Percentiles rank a stretch among this genome's conserved stretches.
Conservation (phyloP, 768 basidiomycete species). For the Russula compacta region DNA sequence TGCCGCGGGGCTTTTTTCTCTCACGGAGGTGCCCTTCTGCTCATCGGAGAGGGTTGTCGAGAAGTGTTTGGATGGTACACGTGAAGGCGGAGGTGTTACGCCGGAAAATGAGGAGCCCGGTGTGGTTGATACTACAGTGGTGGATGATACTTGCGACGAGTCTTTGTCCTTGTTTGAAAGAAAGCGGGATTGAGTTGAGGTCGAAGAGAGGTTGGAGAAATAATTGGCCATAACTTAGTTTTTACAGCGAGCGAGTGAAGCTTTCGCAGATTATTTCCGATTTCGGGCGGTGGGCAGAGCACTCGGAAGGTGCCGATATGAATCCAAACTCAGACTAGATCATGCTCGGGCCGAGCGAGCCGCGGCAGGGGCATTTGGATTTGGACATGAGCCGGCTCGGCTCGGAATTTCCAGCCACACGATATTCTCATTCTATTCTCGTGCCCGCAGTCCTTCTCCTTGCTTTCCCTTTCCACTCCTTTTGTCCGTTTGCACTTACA, state of each 20-base stretch:
- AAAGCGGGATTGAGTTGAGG: slow-evolving; percentile 56
- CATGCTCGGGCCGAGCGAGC: too few relatives aligned
- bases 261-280: too few relatives aligned
- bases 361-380: too few relatives aligned
- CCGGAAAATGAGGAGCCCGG: slow-evolving; percentile 8
- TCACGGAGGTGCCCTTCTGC: slow-evolving; percentile 33
- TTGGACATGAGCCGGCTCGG: too few relatives aligned
- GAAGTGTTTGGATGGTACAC: slow-evolving; percentile 64
- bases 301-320: too few relatives aligned
- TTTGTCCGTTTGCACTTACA: not conserved
- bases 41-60: slow-evolving; percentile 47
- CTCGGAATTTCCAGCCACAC: too few relatives aligned
- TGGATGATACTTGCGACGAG: slow-evolving; percentile 21
- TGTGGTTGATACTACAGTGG: slow-evolving; percentile 20
- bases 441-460: not conserved
- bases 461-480: not conserved
- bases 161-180: slow-evolving; percentile 37
- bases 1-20: slow-evolving; percentile 34
- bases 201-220: slow-evolving; percentile 74
- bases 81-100: slow-evolving; percentile 28
- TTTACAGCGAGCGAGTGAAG: not conserved
- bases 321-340: too few relatives aligned
- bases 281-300: too few relatives aligned
- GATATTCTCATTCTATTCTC: too few relatives aligned
- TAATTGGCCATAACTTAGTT: slow-evolving; percentile 49